phyloP scores from a whole-genome alignment of 176 grass and related monocot genomes.

The Triticum timopheevii region DNA sequence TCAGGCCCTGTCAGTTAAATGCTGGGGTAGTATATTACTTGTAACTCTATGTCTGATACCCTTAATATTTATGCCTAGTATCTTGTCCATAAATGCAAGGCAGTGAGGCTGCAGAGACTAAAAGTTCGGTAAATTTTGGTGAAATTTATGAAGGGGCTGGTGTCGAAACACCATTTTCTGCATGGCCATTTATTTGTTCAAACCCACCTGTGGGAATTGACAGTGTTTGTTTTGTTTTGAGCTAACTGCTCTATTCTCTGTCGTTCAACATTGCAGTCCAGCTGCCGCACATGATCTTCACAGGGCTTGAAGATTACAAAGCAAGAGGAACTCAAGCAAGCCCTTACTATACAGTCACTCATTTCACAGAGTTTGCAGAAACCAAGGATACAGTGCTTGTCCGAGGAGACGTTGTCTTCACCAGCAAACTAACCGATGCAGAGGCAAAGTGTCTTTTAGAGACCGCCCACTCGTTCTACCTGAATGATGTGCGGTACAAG shows the following conservation, averaged over 20 bases:
- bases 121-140: not conserved
- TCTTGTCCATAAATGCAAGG: slow-evolving; percentile 4
- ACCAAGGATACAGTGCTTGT: slow-evolving; percentile 78
- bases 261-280: slow-evolving; percentile 53
- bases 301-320: slow-evolving; percentile 95
- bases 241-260: slow-evolving; percentile 4
- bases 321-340: slow-evolving; percentile 96
- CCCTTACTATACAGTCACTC: slow-evolving; percentile 74
- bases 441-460: slow-evolving; percentile 82
- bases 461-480: slow-evolving; percentile 83
- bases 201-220: not conserved
- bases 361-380: slow-evolving; percentile 82
- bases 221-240: not conserved
- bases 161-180: not conserved
- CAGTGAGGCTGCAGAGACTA: not conserved
- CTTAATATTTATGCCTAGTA: not conserved
- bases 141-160: not conserved
- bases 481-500: slow-evolving; percentile 79
- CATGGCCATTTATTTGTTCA: not conserved
- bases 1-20: not conserved
- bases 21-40: not conserved
- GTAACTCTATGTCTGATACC: not conserved
- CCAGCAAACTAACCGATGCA: slow-evolving; percentile 76
- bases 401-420: slow-evolving; percentile 89
- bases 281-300: slow-evolving; percentile 93